Percentiles rank a stretch among this genome's conserved stretches.
Conservation (phyloP, 495 filamentous ascomycete species). For the Hypomontagnella monticulosa region DNA sequence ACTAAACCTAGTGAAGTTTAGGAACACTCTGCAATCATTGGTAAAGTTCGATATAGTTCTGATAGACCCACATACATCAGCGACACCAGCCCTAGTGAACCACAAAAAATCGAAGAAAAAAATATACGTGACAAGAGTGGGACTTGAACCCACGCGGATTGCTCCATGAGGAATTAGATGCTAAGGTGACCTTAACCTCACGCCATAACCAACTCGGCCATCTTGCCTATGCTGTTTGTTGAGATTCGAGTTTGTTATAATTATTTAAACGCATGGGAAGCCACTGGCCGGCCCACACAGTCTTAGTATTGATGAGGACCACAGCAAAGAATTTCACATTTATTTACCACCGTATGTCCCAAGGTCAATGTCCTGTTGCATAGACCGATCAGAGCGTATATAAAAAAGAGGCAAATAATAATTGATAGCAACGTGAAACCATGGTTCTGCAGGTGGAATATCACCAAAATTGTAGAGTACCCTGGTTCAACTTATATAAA, state of each 20-base stretch:
- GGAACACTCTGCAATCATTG: no score
- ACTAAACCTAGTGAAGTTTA: no score
- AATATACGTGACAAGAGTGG: constrained; percentile 50
- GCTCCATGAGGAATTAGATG: constrained; percentile 47
- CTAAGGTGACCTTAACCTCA: constrained; percentile 54
- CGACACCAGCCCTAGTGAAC: not conserved
- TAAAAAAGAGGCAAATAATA: no score
- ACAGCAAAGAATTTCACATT: no score
- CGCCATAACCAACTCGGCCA: constrained; percentile 58
- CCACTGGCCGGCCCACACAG: not conserved
- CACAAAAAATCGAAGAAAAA: not conserved
- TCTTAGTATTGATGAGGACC: no score
- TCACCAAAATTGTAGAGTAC: no score
- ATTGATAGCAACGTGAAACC: no score
- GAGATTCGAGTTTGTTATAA: not conserved
- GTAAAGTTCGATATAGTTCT: no score
- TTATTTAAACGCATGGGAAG: not conserved
- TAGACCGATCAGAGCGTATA: no score
- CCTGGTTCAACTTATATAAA: not conserved
- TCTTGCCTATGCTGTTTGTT: constrained; percentile 40
- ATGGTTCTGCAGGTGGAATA: not conserved
- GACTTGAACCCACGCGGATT: constrained; percentile 57
- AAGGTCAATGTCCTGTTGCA: no score
- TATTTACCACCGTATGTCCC: no score
- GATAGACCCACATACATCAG: not conserved